These are phyloP conservation scores for Gymnopus androsaceus DNA, from an alignment of 1,284 basidiomycete genomes.

Conservation along the genomic window DNA sequence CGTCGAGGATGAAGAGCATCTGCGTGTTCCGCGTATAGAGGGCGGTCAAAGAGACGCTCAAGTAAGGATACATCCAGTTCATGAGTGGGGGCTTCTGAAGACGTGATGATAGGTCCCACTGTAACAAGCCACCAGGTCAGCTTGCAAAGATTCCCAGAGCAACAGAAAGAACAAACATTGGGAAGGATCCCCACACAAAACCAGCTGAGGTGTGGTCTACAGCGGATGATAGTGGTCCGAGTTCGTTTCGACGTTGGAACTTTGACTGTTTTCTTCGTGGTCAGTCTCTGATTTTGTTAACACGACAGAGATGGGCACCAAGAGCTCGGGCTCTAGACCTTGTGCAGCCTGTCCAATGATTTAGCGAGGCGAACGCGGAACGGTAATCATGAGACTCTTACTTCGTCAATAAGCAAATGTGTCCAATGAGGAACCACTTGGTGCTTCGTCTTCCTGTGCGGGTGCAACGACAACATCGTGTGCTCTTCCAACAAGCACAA, in stretches of 20 bases:
- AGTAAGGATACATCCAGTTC: constrained; percentile 51
- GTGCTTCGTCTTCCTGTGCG: constrained; percentile 30
- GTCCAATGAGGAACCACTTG: constrained; percentile 46
- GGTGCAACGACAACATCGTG: constrained; percentile 35
- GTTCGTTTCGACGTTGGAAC: neutral
- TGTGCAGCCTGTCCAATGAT: constrained; percentile 40
- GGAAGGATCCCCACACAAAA: constrained; percentile 48
- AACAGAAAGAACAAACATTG: constrained; percentile 34
- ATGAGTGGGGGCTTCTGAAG: constrained; percentile 40
- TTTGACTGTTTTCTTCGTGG: neutral
- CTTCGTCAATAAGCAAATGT: constrained; percentile 50
- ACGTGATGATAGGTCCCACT: constrained; percentile 48
- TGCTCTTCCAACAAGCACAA: constrained; percentile 42
- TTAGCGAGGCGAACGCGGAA: neutral
- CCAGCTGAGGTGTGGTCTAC: constrained; percentile 39
- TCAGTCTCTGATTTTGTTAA: constrained; percentile 21
- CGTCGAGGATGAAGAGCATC: constrained; percentile 6
- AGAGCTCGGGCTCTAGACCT: constrained; percentile 48
- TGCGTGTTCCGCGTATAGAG: constrained; percentile 34
- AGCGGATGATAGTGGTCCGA: constrained; percentile 15
- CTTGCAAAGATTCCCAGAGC: neutral
- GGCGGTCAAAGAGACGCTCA: constrained; percentile 45
- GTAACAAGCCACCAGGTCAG: neutral
- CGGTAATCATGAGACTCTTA: constrained; percentile 14
- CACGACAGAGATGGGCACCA: constrained; percentile 47